Percentiles rank a stretch among this genome's conserved stretches.
Conservation (phyloP, 2,329 filamentous ascomycete species). For the Cladosporium sp. region DNA sequence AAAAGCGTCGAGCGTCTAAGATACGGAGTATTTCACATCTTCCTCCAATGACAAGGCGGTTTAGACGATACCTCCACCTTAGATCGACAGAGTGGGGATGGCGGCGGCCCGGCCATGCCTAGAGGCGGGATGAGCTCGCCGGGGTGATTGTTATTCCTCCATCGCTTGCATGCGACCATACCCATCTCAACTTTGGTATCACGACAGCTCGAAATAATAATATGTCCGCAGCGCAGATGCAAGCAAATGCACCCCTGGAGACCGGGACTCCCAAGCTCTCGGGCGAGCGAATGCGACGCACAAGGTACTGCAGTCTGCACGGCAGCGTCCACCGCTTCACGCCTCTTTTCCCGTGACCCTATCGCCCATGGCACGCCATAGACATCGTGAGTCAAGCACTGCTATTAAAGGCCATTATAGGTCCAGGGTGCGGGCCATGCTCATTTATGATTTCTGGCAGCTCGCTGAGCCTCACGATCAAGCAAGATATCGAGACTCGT, state of each 20-base stretch:
- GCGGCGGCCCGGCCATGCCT: conserved; percentile 15
- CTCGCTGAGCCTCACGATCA: conserved; percentile 13
- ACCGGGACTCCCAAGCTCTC: conserved; percentile 15
- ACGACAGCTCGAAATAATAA: conserved; percentile 12
- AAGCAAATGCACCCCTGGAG: conserved; percentile 10
- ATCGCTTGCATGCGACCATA: conserved; percentile 20
- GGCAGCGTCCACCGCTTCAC: neutral
- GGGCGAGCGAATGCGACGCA: conserved; percentile 9
- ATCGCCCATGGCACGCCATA: neutral
- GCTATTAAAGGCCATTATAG: neutral
- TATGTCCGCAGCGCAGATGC: conserved; percentile 6
- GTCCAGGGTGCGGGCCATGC: conserved; percentile 3
- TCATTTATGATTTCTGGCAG: conserved; percentile 12
- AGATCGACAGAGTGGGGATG: conserved; percentile 4
- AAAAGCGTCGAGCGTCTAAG: neutral
- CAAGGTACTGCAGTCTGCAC: neutral
- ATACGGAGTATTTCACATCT: neutral
- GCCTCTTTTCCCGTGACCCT: neutral
- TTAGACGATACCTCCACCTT: neutral
- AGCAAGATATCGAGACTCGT: neutral
- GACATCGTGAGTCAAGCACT: neutral
- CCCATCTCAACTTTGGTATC: conserved; percentile 18
- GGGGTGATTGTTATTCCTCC: neutral
- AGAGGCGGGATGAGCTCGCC: conserved; percentile 2
- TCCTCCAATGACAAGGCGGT: neutral